Evolutionary conservation across 2,329 filamentous ascomycete species (phyloP).

Genomic region (Fusarium camptoceras): DNA sequence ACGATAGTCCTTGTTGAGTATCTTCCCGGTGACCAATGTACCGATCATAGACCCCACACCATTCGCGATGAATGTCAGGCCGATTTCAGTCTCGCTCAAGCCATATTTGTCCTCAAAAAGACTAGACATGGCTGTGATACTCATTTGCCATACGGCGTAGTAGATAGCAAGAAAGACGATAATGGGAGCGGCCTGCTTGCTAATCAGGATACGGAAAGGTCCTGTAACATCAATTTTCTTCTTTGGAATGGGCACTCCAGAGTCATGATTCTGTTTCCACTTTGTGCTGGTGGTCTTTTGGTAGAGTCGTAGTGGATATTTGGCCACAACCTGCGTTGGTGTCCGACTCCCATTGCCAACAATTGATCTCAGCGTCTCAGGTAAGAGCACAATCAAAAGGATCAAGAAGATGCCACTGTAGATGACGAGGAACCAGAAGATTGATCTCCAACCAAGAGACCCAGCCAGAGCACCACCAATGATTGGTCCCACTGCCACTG

Average conservation of each 20-base stretch:
- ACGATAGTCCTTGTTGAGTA: constrained; percentile 64
- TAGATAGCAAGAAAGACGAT: constrained; percentile 62
- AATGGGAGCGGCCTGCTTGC: constrained; percentile 57
- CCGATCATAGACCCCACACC: constrained; percentile 66
- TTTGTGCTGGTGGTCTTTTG: constrained; percentile 47
- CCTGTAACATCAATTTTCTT: constrained; percentile 59
- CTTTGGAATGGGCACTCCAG: rapidly evolving
- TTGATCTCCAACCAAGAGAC: constrained; percentile 37
- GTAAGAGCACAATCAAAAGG: constrained; percentile 1
- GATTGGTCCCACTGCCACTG: too few species aligned
- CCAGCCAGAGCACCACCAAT: too few species aligned
- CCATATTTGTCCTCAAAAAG: constrained; percentile 60
- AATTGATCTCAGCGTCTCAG: constrained; percentile 29
- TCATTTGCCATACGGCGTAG: constrained; percentile 68
- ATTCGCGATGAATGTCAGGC: constrained; percentile 65
- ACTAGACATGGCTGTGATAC: constrained; percentile 63
- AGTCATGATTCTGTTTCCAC: not conserved
- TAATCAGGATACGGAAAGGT: constrained; percentile 60
- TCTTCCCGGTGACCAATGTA: constrained; percentile 62
- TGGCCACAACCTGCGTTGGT: constrained; percentile 46
- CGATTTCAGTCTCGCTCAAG: constrained; percentile 58
- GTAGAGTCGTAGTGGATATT: constrained; percentile 51
- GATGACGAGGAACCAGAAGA: constrained; percentile 40
- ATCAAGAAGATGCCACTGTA: constrained; percentile 23
- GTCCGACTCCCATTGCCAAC: constrained; percentile 55